Conservation (phyloP, 2,329 filamentous ascomycete genomes). For the Thelonectria rubi region DNA sequence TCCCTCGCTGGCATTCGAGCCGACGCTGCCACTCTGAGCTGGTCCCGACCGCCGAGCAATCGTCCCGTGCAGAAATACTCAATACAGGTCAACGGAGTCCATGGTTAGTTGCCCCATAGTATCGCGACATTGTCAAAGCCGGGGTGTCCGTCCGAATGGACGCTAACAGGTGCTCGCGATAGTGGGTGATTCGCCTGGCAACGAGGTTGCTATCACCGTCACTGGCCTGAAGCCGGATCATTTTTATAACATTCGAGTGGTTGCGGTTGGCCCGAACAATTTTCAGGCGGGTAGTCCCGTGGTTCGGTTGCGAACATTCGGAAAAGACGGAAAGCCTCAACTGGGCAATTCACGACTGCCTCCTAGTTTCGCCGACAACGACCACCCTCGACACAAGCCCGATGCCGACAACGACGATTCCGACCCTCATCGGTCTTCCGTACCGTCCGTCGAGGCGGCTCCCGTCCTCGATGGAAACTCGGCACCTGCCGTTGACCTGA, state of each 20-base stretch:
- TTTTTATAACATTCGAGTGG: slow-evolving; percentile 93
- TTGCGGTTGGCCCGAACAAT: slow-evolving; percentile 89
- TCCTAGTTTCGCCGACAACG: slow-evolving; percentile 64
- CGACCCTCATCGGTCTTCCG: slow-evolving; percentile 59
- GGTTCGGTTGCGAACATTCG: slow-evolving; percentile 82
- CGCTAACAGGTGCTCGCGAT: slow-evolving; percentile 27
- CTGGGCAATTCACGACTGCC: slow-evolving; percentile 66
- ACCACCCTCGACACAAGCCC: slow-evolving; percentile 52
- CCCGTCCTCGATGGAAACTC: slow-evolving; percentile 69
- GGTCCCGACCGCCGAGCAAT: slow-evolving; percentile 76
- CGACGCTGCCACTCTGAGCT: slow-evolving; percentile 88
- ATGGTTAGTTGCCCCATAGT: slow-evolving; percentile 66
- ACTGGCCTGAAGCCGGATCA: slow-evolving; percentile 85
- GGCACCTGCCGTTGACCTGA: slow-evolving; percentile 69
- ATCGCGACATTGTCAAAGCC: slow-evolving; percentile 3
- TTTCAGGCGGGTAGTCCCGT: slow-evolving; percentile 91
- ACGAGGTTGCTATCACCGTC: slow-evolving; percentile 76
- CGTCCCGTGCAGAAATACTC: slow-evolving; percentile 84
- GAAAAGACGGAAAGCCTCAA: slow-evolving; percentile 69
- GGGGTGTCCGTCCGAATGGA: slow-evolving; percentile 1
- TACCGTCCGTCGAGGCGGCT: slow-evolving; percentile 69
- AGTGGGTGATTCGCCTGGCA: slow-evolving; percentile 81
- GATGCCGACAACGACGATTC: slow-evolving; percentile 56
- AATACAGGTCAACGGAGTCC: slow-evolving; percentile 92
- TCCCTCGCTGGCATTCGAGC: slow-evolving; percentile 89